Base-by-base conservation (phyloP, 768 basidiomycete species). In the Tricholoma matsutake region DNA sequence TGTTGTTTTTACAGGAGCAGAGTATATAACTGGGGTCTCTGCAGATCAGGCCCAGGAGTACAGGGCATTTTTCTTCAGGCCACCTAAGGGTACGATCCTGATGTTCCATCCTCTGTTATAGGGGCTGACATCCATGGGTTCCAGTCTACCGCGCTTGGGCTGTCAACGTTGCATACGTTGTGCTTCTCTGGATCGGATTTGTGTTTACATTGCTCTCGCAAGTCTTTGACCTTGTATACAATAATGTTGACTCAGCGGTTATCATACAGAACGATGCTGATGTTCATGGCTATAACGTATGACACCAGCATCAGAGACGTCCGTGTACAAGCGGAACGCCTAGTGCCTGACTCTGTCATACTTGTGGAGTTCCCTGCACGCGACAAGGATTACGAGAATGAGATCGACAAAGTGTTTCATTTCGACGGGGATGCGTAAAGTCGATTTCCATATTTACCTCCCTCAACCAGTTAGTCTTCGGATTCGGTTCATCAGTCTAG, bases 111-210 rank as follows among this genome's bases (percentile, higher is more conserved):
- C 11, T 31, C 16, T 52, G 20, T 16, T 39, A 2, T 49, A 13
- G 20, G 20, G 9, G 22, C 49, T 32, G 25, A 45, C 22, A 16
- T 34, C 8, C 1, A n/a, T 28, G 28, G 31, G 34, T 2, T 28
- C 16, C 31, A 76, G 74, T 64, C 7, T 76, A 77, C 56, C 64
- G 68, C 7, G 56, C 56, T 1, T 76, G 67, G 62, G 35, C 71
- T 0, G 67, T 67, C 14, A 77, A 76, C 54, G 70, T 76, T 31
- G 72, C 71, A 1, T 76, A 70, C 64, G 61, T 75, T 8, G 71
- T 72, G 41, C 56, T 76, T 2, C 54, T 76, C 4, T 77, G 75
- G 74, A 53, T 73, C 2, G 71, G 73, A 6, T 68, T 71, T 35
- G 47, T 70, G 5, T 65, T 60, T 13, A 76, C 74, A 9, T 52